Evolutionary conservation across 768 basidiomycete genomes (phyloP), one percentile per base, ranked within the genome.

Genomic region (Fomitopsis pulvina): DNA sequence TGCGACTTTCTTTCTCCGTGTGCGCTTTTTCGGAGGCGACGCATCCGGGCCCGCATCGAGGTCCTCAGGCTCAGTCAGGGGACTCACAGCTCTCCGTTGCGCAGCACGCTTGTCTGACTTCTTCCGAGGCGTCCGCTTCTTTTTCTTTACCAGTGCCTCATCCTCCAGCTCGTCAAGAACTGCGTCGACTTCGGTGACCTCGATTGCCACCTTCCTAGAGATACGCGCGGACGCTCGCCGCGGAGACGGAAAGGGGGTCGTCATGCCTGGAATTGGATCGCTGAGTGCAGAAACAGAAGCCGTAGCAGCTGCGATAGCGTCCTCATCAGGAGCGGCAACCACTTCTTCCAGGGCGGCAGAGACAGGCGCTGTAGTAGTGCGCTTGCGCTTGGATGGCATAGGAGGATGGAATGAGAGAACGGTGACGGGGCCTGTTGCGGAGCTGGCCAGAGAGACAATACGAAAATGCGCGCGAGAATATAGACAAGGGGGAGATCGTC

Each of bases 1-100:
- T n/a, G 46, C 34, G 62, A 60, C 52, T 68, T 73, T 49, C 60
- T 55, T 56, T 52, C 54, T 44, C 60, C 68, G 54, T 47, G 51
- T 60, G 18, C 62, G 58, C 45, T 53, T 64, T 25, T 52, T 60
- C 0, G 41, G 27, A 6, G 49, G 41, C 12, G 8, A 40, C 11
- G 40, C 10, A 20, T 45, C 49, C n/a, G n/a, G n/a, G n/a, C 34
- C 34, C 7, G 8, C 30, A n/a, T 61, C 62, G n/a, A 47, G 43
- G 20, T 47, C 44, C 6, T 61, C 59, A 2, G 54, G 50, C 20
- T 57, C 61, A 0, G 61, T 57, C 16, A 59, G 41, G 7, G 59
- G 60, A 49, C 56, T 59, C 6, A 55, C 60, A 10, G 2, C 30
- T 4, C 14, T 14, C 18, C 14, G 16, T 8, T 7, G 14, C 14